These are phyloP conservation scores for Plasmopara viticola DNA, from an alignment of 352 stramenopile genomes.

Conservation along the genomic window DNA sequence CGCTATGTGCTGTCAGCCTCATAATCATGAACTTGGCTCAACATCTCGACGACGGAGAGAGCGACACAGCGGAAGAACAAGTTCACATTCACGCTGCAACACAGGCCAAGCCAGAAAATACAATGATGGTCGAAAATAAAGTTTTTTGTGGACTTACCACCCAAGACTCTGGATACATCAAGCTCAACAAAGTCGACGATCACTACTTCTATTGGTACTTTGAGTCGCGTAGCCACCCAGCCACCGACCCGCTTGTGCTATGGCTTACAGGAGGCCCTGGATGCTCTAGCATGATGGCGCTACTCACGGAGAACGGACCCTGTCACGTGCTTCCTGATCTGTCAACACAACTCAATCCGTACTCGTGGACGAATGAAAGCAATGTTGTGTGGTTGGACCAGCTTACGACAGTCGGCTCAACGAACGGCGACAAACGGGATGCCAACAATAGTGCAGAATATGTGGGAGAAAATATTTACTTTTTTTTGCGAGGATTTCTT, in stretches of 20 bases:
- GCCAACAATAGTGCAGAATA: constrained; percentile 36
- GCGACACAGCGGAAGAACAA: constrained; percentile 4
- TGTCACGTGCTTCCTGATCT: constrained; percentile 46
- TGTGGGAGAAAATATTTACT: constrained; percentile 64
- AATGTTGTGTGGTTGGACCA: constrained; percentile 74
- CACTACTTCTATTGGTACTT: constrained; percentile 77
- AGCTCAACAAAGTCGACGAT: constrained; percentile 62
- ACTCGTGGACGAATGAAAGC: constrained; percentile 65
- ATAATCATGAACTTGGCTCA: constrained; percentile 16
- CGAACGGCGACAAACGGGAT: constrained; percentile 34
- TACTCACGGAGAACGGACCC: constrained; percentile 65
- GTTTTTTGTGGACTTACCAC: constrained; percentile 43
- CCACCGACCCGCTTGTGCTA: constrained; percentile 47
- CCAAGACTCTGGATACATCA: constrained; percentile 49
- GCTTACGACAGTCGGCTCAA: constrained; percentile 52
- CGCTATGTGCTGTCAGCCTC: constrained; percentile 17
- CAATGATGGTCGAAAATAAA: constrained; percentile 10
- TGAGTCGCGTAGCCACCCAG: constrained; percentile 42
- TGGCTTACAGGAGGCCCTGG: constrained; percentile 61
- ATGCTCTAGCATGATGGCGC: constrained; percentile 53
- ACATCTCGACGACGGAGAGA: constrained; percentile 11
- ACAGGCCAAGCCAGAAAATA: constrained; percentile 11
- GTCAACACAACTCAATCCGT: constrained; percentile 43
- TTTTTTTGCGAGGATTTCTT: constrained; percentile 61
- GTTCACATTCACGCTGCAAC: constrained; percentile 20